phyloP scores from a whole-genome alignment of 805 yeast genomes.

The Torulaspora delbrueckii region DNA sequence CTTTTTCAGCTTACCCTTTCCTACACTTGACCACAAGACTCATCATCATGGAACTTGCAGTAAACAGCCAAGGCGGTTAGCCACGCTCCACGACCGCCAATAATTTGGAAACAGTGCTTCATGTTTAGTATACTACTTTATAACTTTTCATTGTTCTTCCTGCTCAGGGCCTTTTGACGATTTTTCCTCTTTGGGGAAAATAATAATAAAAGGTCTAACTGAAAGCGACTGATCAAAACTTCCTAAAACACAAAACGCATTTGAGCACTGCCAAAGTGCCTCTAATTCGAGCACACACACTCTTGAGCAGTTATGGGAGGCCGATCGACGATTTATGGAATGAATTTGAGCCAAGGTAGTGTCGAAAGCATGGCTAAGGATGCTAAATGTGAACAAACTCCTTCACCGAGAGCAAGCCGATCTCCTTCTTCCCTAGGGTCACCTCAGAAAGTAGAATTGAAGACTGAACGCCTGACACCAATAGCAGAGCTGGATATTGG shows the following conservation, averaged over 20 bases:
- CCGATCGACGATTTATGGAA: background rate
- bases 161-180: conserved; percentile 1
- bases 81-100: background rate
- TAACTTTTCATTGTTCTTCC: background rate
- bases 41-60: conserved; percentile 95
- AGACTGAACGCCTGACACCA: conserved; percentile 17
- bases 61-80: conserved; percentile 63
- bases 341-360: background rate
- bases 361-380: background rate
- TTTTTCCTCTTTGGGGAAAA: conserved; percentile 10
- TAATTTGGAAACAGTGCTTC: background rate
- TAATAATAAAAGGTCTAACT: conserved; percentile 4
- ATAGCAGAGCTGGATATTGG: conserved; percentile 14
- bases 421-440: conserved; percentile 4
- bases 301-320: background rate
- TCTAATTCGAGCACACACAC: background rate
- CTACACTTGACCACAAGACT: conserved; percentile 85
- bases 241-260: background rate
- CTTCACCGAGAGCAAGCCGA: conserved; percentile 10
- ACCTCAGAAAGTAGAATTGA: conserved; percentile 11
- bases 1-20: conserved; percentile 95
- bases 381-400: conserved; percentile 7
- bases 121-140: background rate
- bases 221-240: background rate
- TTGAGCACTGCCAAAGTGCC: background rate